Evolutionary conservation across 805 yeast species (phyloP), one percentile per base, ranked within the genome.

Genomic region (Saccharomycopsis javanensis): DNA sequence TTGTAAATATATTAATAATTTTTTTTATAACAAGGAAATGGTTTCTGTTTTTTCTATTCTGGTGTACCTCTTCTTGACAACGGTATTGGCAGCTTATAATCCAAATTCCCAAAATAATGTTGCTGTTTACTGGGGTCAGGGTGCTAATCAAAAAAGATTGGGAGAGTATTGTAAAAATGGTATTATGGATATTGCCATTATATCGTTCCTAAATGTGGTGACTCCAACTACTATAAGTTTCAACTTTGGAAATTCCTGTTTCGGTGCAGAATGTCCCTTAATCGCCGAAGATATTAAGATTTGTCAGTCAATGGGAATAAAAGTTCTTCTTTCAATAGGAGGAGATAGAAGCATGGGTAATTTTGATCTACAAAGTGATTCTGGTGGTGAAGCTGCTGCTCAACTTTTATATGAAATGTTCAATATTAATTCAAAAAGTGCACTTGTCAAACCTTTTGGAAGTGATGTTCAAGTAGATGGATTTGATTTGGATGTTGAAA

Each of bases 301-400:
- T 5, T 90, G 97, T 72, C 97, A 90, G 71, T 64, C 72, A 1
- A 66, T 75, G n/a, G 97, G 96, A 52, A 86, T 86, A 64, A 85
- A 83, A 64, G 83, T 91, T 3, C 67, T 91, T 31, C 68, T 90
- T 6, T 88, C 96, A 0, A 68, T 91, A 63, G 82, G 73, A 74
- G 96, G 96, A 65, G 76, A 88, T 30, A 60, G 89, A 7, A 77
- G 88, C 50, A 5, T 42, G 16, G 78, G 89, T 50, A 72, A 86
- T 33, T 96, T 91, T 67, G 96, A 97, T 1, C 88, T 90, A 67
- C 83, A 86, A 64, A 77, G 81, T 60, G 96, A 90, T 67, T 73
- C 82, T 61, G 92, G 88, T 68, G 97, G 88, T 50, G 80, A 78
- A 63, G 67, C 67, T 1, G 82, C 81, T 64, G 91, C 86, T 6